Conservation (phyloP, 768 basidiomycete genomes). For the Boletus edulis region DNA sequence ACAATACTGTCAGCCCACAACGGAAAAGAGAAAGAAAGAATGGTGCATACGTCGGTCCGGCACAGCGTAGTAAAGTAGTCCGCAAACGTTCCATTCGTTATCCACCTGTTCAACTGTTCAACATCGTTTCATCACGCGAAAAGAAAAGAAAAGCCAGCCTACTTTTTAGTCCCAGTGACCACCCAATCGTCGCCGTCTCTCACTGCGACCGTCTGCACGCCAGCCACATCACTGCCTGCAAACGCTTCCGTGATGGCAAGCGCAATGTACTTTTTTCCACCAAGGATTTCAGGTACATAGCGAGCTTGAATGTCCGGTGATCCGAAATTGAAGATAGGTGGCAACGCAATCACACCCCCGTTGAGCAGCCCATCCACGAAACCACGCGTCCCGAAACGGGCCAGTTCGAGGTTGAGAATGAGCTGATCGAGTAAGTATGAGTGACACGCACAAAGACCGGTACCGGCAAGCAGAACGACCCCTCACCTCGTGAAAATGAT, state of each 20-base stretch:
- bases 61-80: slow-evolving; percentile 85
- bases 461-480: too few species aligned
- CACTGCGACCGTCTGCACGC: slow-evolving; percentile 81
- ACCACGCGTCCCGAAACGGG: slow-evolving; percentile 80
- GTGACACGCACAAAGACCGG: background rate
- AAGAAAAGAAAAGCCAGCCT: background rate
- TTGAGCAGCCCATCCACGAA: slow-evolving; percentile 86
- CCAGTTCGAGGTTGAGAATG: slow-evolving; percentile 79
- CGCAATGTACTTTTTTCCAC: slow-evolving; percentile 81
- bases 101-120: slow-evolving; percentile 57
- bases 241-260: slow-evolving; percentile 94
- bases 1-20: slow-evolving; percentile 1
- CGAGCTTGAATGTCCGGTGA: slow-evolving; percentile 66
- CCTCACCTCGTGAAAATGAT: slow-evolving; percentile 88
- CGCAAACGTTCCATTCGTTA: slow-evolving; percentile 82
- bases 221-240: slow-evolving; percentile 83
- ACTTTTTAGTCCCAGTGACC: slow-evolving; percentile 94
- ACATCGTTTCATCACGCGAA: background rate
- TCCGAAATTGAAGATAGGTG: slow-evolving; percentile 87
- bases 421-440: slow-evolving; percentile 40
- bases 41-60: slow-evolving; percentile 54
- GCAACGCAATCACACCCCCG: slow-evolving; percentile 82
- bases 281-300: slow-evolving; percentile 70
- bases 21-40: slow-evolving; percentile 1
- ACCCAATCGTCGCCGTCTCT: slow-evolving; percentile 86